These are phyloP conservation scores for Cordyceps cateniannulata DNA, from an alignment of 2,329 filamentous ascomycete species.

Conservation along the genomic window DNA sequence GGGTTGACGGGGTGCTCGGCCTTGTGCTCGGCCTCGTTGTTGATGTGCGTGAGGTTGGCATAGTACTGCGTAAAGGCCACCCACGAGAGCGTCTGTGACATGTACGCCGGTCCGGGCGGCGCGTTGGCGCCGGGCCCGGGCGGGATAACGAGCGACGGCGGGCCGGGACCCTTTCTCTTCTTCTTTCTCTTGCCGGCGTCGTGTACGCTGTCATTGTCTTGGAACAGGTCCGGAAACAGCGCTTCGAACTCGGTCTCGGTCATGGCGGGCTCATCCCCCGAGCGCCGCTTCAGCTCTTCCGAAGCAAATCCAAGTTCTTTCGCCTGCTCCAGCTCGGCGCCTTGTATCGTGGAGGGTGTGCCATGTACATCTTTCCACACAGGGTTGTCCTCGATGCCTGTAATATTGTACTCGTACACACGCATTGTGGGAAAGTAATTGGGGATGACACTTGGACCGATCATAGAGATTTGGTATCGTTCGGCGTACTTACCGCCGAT, in stretches of 20 bases:
- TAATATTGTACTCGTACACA: slow-evolving; percentile 93
- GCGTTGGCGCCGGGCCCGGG: slow-evolving; percentile 63
- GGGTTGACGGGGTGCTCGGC: slow-evolving; percentile 48
- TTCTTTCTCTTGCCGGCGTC: slow-evolving; percentile 32
- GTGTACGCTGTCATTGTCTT: slow-evolving; percentile 22
- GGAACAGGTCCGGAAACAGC: slow-evolving; percentile 21
- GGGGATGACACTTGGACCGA: slow-evolving; percentile 83
- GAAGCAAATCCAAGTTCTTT: slow-evolving; percentile 15
- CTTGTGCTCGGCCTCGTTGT: slow-evolving; percentile 48
- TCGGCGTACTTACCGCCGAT: slow-evolving; percentile 80
- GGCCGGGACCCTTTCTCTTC: slow-evolving; percentile 45
- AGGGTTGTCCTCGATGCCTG: slow-evolving; percentile 55
- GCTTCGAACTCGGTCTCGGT: slow-evolving; percentile 28
- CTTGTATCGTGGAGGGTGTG: slow-evolving; percentile 19
- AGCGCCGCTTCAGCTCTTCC: slow-evolving; percentile 24
- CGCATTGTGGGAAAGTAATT: slow-evolving; percentile 86
- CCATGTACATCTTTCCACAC: slow-evolving; percentile 37
- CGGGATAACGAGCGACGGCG: slow-evolving; percentile 60
- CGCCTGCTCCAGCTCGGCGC: slow-evolving; percentile 27
- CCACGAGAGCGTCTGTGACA: slow-evolving; percentile 71
- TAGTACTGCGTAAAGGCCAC: slow-evolving; percentile 84
- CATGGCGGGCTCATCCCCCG: slow-evolving; percentile 18
- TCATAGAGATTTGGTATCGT: slow-evolving; percentile 72
- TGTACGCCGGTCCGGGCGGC: slow-evolving; percentile 84
- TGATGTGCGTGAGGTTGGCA: slow-evolving; percentile 86